Conservation (phyloP, 345 rosid genomes). For the Balakata baccata region DNA sequence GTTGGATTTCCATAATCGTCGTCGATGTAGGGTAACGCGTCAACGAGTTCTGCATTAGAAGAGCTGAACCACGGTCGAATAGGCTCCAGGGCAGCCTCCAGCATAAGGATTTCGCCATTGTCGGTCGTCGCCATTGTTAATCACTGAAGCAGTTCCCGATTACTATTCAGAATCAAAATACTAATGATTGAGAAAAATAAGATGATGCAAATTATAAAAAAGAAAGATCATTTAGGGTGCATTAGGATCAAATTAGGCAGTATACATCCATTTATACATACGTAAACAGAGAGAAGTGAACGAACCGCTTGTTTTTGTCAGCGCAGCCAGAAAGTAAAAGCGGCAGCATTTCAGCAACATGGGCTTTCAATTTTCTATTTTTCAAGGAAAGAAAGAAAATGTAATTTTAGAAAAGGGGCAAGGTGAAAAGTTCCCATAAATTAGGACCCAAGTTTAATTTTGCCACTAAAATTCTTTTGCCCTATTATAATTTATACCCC, state of each 20-base stretch:
- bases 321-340: neutral
- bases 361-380: no score
- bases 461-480: no score
- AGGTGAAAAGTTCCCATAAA: no score
- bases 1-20: constrained; percentile 73
- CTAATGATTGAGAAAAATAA: neutral
- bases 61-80: constrained; percentile 63
- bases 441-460: no score
- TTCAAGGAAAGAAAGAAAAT: no score
- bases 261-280: neutral
- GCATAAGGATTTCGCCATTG: constrained; percentile 66
- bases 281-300: neutral
- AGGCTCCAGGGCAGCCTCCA: constrained; percentile 64
- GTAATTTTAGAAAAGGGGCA: no score
- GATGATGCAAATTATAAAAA: neutral
- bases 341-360: no score
- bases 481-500: no score
- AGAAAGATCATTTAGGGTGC: neutral
- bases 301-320: neutral
- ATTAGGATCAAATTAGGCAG: neutral
- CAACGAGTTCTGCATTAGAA: constrained; percentile 65
- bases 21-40: constrained; percentile 95
- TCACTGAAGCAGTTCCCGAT: neutral
- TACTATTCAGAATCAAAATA: neutral
- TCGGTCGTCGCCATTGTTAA: constrained; percentile 27